Percentiles rank a stretch among this genome's conserved stretches.
phyloP scores from a whole-genome alignment of 2,329 filamentous ascomycete species.

The Claviceps africana region DNA sequence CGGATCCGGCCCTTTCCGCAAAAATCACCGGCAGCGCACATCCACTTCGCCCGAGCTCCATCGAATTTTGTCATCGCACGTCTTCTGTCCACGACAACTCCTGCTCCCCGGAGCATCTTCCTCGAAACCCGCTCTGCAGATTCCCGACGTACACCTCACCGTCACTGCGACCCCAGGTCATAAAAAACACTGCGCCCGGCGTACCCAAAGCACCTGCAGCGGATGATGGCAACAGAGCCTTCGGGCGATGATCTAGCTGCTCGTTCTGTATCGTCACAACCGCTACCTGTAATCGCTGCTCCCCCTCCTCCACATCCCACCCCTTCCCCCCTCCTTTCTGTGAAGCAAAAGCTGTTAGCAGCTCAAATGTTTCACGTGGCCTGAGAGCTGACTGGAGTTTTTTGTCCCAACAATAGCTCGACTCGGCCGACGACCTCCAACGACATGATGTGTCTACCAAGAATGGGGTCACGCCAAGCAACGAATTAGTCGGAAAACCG shows the following conservation, averaged over 20 bases:
- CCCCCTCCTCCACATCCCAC: neutral
- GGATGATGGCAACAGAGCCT: constrained; percentile 54
- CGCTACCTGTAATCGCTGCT: constrained; percentile 26
- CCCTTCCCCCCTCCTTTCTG: neutral
- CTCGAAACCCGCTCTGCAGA: neutral
- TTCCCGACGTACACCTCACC: neutral
- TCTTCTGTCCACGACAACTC: neutral
- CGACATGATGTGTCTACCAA: constrained; percentile 27
- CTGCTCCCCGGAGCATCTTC: neutral
- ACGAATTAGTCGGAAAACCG: constrained; percentile 44
- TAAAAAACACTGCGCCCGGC: constrained; percentile 15
- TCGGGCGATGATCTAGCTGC: constrained; percentile 38
- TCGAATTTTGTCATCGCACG: neutral
- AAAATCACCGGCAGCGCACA: neutral
- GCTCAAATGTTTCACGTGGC: neutral
- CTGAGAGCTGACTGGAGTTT: neutral
- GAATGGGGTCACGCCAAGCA: constrained; percentile 32
- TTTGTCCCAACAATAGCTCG: constrained; percentile 9
- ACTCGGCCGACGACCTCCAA: constrained; percentile 32
- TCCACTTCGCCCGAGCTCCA: neutral
- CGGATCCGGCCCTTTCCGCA: neutral
- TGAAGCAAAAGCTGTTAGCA: neutral
- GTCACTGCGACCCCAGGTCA: constrained; percentile 9
- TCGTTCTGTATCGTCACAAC: constrained; percentile 34
- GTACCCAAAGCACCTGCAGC: constrained; percentile 16